Percentiles rank a stretch among this genome's conserved stretches.
phyloP scores from a whole-genome alignment of 495 filamentous ascomycete genomes.

The Sordaria brevicollis region DNA sequence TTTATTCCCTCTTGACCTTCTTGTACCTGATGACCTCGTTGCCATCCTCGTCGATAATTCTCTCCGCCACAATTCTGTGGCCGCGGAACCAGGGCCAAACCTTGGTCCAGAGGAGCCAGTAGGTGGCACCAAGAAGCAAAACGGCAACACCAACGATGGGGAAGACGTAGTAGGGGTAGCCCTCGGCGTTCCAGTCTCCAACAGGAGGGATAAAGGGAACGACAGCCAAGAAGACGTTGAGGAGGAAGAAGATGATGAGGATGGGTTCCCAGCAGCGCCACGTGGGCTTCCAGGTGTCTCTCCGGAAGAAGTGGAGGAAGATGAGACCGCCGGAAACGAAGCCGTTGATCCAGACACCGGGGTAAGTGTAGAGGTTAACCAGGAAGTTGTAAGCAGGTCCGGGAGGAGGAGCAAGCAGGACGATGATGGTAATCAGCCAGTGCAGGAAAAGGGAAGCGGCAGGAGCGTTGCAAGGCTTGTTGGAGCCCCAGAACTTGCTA shows the following conservation, averaged over 20 bases:
- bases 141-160: slow-evolving; percentile 42
- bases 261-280: slow-evolving; percentile 38
- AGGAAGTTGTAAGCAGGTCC: slow-evolving; percentile 30
- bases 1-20: slow-evolving; percentile 14
- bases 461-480: slow-evolving; percentile 47
- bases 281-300: slow-evolving; percentile 31
- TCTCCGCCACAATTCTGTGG: slow-evolving; percentile 35
- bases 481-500: slow-evolving; percentile 40
- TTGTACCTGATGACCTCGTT: slow-evolving; percentile 32
- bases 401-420: slow-evolving; percentile 35
- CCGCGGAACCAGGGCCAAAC: slow-evolving; percentile 38
- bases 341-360: slow-evolving; percentile 36
- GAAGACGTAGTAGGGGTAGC: slow-evolving; percentile 42
- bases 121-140: slow-evolving; percentile 34
- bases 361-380: slow-evolving; percentile 31
- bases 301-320: slow-evolving; percentile 30
- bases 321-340: slow-evolving; percentile 48
- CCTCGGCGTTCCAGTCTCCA: slow-evolving; percentile 36
- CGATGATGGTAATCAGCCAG: slow-evolving; percentile 35
- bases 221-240: slow-evolving; percentile 39
- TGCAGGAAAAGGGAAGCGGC: slow-evolving; percentile 37
- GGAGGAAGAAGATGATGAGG: slow-evolving; percentile 34
- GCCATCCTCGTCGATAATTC: slow-evolving; percentile 33
- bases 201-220: slow-evolving; percentile 41
- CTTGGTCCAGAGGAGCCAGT: slow-evolving; percentile 43